Evolutionary conservation across 1,284 basidiomycete species (phyloP).

Genomic region (Cutaneotrichosporon cavernicola): DNA sequence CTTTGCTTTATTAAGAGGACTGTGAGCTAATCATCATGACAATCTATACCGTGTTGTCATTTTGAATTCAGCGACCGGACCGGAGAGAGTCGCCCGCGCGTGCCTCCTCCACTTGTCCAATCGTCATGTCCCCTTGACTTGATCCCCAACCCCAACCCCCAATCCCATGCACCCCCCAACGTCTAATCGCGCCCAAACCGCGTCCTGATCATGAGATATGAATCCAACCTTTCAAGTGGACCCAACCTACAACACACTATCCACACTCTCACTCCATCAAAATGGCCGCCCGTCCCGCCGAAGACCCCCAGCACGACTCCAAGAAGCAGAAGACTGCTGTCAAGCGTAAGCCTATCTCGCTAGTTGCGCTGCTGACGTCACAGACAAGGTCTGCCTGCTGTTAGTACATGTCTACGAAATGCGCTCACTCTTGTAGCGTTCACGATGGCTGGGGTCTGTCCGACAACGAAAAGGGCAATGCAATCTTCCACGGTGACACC

Average conservation of each 20-base stretch:
- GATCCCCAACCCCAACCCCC: neutral
- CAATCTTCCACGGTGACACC: slow-evolving; percentile 76
- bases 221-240: neutral
- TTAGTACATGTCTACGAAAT: slow-evolving; percentile 49
- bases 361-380: slow-evolving; percentile 9
- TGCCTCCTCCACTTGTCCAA: no score
- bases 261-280: slow-evolving; percentile 4
- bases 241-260: neutral
- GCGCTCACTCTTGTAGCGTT: slow-evolving; percentile 59
- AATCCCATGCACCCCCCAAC: neutral
- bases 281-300: slow-evolving; percentile 25
- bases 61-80: neutral
- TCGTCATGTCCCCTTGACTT: no score
- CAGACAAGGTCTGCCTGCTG: slow-evolving; percentile 87
- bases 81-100: neutral
- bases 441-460: slow-evolving; percentile 90
- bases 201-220: slow-evolving; percentile 2
- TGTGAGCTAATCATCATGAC: no score
- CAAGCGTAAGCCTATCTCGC: slow-evolving; percentile 15
- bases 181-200: neutral
- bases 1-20: no score
- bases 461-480: slow-evolving; percentile 74
- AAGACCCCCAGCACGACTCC: slow-evolving; percentile 26
- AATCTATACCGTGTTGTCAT: no score
- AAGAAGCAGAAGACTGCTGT: slow-evolving; percentile 29